Percentiles rank a stretch among this genome's conserved stretches.
phyloP scores from a whole-genome alignment of 192 early-diverging fungal species.

The Mortierella hygrophila region DNA sequence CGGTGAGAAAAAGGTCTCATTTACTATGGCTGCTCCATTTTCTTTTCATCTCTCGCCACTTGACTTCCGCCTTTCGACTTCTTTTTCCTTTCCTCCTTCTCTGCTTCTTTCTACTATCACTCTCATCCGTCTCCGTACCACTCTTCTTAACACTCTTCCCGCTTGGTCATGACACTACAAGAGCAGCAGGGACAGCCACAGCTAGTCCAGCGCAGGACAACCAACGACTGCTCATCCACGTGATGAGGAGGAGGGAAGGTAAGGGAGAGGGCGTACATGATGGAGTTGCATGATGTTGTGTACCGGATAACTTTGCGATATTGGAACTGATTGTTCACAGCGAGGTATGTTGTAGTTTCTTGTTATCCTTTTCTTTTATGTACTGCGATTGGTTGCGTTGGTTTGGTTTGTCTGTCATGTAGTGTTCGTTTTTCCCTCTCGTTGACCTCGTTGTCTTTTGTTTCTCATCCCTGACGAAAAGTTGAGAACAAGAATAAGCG shows the following conservation, averaged over 20 bases:
- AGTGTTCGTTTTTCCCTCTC: background rate
- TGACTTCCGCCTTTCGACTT: too few relatives aligned
- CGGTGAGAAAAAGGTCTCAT: too few relatives aligned
- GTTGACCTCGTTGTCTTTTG: too few relatives aligned
- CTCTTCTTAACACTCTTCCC: background rate
- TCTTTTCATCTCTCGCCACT: too few relatives aligned
- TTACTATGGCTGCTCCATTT: too few relatives aligned
- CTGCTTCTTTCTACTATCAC: background rate
- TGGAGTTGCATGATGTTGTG: constrained; percentile 17
- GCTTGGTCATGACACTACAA: background rate
- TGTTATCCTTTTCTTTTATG: background rate
- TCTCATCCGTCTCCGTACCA: background rate
- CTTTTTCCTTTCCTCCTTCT: background rate
- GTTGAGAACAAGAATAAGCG: too few relatives aligned
- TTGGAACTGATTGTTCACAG: constrained; percentile 3
- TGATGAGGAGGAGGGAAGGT: background rate
- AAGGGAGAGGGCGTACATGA: constrained; percentile 1
- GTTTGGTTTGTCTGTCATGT: background rate
- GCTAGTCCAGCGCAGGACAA: too few relatives aligned
- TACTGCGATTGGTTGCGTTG: background rate
- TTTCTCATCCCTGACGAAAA: too few relatives aligned
- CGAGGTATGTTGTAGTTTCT: constrained; percentile 4
- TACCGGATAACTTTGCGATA: constrained; percentile 14
- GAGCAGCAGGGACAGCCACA: too few relatives aligned
- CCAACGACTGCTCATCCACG: too few relatives aligned